Base-by-base conservation (phyloP, 495 filamentous ascomycete genomes). In the Penicillium desertorum region DNA sequence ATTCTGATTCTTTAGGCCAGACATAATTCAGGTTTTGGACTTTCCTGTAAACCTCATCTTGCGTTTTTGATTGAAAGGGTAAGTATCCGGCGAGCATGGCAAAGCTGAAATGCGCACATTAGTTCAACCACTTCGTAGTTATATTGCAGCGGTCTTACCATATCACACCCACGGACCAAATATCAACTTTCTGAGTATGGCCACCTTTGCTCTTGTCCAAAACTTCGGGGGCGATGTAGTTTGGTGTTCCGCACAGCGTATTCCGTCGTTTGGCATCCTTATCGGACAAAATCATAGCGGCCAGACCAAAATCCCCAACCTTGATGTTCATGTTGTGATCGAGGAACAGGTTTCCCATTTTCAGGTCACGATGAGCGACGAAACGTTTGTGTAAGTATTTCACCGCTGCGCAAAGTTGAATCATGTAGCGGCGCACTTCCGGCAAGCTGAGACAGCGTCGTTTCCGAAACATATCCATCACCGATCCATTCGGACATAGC, bases 151-250 rank as follows among this genome's bases (percentile, higher is more conserved):
- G 4, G 39, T 63, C 86, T 77, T 79, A 93, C 88, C 93, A 91
- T 58, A 99, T 97, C 53, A 98, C 90, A 36, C 94, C 94, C 54
- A 98, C 81, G 16, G 93, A 94, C 94, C 94, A 99, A 57, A 98
- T 86, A 70, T 99, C 94, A 8, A 99, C 94, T 66, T 89, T 88
- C 56, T 94, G 89, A 45, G 90, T 91, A 70, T 97, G 92, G 4
- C 92, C 92, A 27, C 88, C 88, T 66, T 89, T 92, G 53, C 72
- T 79, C 61, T 70, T 68, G 49, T 88, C 87, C 51, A 97, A 81
- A 57, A 99, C 92, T 69, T 99, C 94, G 2, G 94, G 94, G 0
- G 95, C 95, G 70, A 99, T 96, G 71, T 99, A 99, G 70, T 98
- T 98, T 2, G 95, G 95, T 12, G 95, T 98, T 30, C 95, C 95